A percentile compares a stretch with the other conserved stretches of the same genome.
phyloP scores from a whole-genome alignment of 192 early-diverging fungal genomes.

The Coemansia sp. region DNA sequence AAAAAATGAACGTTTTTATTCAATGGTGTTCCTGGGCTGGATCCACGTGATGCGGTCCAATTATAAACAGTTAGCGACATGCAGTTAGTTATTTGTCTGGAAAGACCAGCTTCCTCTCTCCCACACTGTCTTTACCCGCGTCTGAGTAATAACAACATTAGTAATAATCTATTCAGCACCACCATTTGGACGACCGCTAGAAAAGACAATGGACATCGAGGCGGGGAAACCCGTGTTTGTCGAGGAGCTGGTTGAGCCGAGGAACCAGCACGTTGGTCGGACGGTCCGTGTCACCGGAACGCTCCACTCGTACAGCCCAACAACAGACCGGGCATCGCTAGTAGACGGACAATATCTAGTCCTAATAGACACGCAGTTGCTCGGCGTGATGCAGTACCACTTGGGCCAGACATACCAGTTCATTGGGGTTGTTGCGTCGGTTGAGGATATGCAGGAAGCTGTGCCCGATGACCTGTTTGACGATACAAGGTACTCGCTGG shows the following conservation, averaged over 20 bases:
- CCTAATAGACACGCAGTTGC: conserved; percentile 26
- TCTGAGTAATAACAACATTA: no score
- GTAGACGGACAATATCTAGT: conserved; percentile 21
- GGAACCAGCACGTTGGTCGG: neutral
- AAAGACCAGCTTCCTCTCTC: no score
- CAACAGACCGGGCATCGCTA: conserved; percentile 19
- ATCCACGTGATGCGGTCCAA: no score
- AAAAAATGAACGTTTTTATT: no score
- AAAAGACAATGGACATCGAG: conserved; percentile 35
- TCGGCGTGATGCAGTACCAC: conserved; percentile 33
- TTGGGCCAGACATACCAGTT: conserved; percentile 46
- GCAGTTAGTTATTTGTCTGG: no score
- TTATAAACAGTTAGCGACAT: no score
- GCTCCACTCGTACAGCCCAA: conserved; percentile 31
- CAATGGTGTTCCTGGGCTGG: no score
- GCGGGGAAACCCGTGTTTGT: conserved; percentile 45
- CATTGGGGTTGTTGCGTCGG: conserved; percentile 18
- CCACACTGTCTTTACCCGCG: no score
- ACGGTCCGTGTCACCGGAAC: conserved; percentile 41
- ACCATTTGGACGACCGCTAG: neutral
- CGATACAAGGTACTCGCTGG: conserved; percentile 20
- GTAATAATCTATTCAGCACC: neutral
- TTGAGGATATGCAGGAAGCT: neutral
- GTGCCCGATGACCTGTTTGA: conserved; percentile 25
- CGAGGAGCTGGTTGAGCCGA: conserved; percentile 26